These are phyloP conservation scores for Pestalotiopsis sp. DNA, from an alignment of 2,329 filamentous ascomycete species.

Conservation along the genomic window DNA sequence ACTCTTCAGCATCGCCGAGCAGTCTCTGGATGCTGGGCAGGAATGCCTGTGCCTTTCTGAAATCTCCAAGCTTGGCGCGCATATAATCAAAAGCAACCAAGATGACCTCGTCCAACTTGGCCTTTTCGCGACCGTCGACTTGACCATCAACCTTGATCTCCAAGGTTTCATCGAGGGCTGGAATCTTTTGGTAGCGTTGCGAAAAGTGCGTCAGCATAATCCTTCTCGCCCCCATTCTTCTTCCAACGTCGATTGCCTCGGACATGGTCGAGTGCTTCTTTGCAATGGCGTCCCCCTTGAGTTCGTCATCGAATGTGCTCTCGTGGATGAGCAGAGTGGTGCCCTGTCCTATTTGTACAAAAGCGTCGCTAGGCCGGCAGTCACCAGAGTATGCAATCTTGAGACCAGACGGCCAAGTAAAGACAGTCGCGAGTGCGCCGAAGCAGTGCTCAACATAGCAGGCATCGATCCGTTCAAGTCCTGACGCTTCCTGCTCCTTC, in stretches of 20 bases:
- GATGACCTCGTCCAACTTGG: constrained; percentile 54
- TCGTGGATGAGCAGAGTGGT: constrained; percentile 91
- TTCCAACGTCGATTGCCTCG: constrained; percentile 79
- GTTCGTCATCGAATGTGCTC: constrained; percentile 91
- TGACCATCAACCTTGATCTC: constrained; percentile 20
- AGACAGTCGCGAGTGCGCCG: constrained; percentile 71
- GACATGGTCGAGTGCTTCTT: constrained; percentile 91
- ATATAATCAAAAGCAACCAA: constrained; percentile 80
- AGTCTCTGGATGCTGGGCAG: constrained; percentile 31
- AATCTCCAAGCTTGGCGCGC: constrained; percentile 53
- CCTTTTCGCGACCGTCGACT: constrained; percentile 26
- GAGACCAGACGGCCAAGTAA: constrained; percentile 78
- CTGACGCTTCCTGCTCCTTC: constrained; percentile 50
- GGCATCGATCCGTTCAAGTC: constrained; percentile 67
- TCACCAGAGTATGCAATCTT: constrained; percentile 94
- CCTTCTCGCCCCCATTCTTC: constrained; percentile 74
- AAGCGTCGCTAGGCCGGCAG: constrained; percentile 74
- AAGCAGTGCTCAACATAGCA: constrained; percentile 76
- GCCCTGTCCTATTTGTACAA: constrained; percentile 69
- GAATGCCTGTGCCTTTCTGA: constrained; percentile 32
- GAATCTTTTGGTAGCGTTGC: constrained; percentile 84
- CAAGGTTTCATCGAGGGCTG: constrained; percentile 43
- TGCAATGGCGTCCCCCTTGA: constrained; percentile 72
- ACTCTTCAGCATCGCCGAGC: constrained; percentile 20
- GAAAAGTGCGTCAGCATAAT: constrained; percentile 93